A percentile compares a stretch with the other conserved stretches of the same genome.
Evolutionary conservation across 176 grass and related monocot genomes (phyloP).

Genomic region (Triticum aestivum): IWGSC_CS_RefSeq_v2.1 NC_057813.1:36164949-36165448

Average conservation of each 20-base stretch:
- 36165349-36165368: neutral
- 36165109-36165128: too few relatives aligned
- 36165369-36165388: slow-evolving; percentile 80
- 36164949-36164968: neutral
- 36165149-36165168: too few relatives aligned
- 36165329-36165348: too few relatives aligned
- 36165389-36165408: slow-evolving; percentile 92
- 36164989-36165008: neutral
- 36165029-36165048: neutral
- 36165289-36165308: neutral
- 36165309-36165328: neutral
- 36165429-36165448: slow-evolving; percentile 66
- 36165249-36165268: neutral
- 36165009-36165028: neutral
- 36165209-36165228: neutral
- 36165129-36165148: too few relatives aligned
- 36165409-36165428: slow-evolving; percentile 97
- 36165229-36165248: neutral
- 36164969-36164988: neutral
- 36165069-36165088: neutral
- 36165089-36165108: neutral
- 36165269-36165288: slow-evolving; percentile 8
- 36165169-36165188: too few relatives aligned
- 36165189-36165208: too few relatives aligned
- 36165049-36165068: neutral